phyloP scores from a whole-genome alignment of 805 yeast genomes.

The Candida xyloterini region DNA sequence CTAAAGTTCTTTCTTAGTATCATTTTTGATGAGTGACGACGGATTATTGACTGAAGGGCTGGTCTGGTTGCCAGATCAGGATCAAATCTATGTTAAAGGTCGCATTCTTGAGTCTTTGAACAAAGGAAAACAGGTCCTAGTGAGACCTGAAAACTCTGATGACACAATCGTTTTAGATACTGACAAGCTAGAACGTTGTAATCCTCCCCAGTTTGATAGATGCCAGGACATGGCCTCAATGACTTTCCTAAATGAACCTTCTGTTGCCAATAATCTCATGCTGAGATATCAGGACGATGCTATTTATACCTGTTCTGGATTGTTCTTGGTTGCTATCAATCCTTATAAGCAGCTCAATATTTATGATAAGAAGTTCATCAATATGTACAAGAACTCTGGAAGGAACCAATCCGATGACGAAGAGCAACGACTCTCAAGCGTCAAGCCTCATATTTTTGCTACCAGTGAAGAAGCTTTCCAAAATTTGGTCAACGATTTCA shows the following conservation, averaged over 20 bases:
- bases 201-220: constrained; percentile 86
- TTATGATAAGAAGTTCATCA: constrained; percentile 58
- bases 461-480: constrained; percentile 84
- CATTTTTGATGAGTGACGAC: constrained; percentile 17
- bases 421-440: constrained; percentile 13
- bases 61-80: constrained; percentile 78
- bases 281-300: constrained; percentile 72
- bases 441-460: constrained; percentile 86
- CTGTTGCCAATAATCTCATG: constrained; percentile 82
- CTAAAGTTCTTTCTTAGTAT: neutral
- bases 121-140: constrained; percentile 36
- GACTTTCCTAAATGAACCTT: constrained; percentile 91
- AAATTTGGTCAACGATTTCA: constrained; percentile 61
- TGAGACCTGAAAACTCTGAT: constrained; percentile 17
- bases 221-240: constrained; percentile 95
- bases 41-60: constrained; percentile 41
- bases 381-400: constrained; percentile 38
- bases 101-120: constrained; percentile 44
- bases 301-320: constrained; percentile 93
- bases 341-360: constrained; percentile 79
- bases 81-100: constrained; percentile 58
- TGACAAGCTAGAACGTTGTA: constrained; percentile 58
- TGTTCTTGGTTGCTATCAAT: constrained; percentile 91
- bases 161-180: constrained; percentile 38
- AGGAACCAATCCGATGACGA: constrained; percentile 21